These are phyloP conservation scores for Cladosporium sp. DNA, from an alignment of 2,329 filamentous ascomycete genomes.

Conservation along the genomic window DNA sequence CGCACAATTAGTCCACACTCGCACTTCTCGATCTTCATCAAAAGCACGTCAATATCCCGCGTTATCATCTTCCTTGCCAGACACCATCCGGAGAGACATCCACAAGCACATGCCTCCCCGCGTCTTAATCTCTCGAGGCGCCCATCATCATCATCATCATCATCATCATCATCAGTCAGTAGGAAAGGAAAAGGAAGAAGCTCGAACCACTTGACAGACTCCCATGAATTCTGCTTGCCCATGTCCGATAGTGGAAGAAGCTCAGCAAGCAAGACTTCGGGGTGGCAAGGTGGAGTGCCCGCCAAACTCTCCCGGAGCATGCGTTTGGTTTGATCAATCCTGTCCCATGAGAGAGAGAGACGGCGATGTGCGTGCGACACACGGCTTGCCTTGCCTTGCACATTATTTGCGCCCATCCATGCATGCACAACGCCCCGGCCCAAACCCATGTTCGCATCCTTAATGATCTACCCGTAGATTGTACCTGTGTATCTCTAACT, in stretches of 20 bases:
- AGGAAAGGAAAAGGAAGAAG: neutral
- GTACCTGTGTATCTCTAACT: constrained; percentile 1
- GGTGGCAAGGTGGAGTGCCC: constrained; percentile 15
- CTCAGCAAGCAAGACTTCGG: constrained; percentile 7
- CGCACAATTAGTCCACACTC: neutral
- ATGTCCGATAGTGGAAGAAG: neutral
- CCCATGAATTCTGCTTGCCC: neutral
- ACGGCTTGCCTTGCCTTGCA: neutral
- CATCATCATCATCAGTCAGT: constrained; percentile 1
- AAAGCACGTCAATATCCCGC: constrained; percentile 14
- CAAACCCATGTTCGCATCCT: constrained; percentile 10
- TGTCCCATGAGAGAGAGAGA: neutral
- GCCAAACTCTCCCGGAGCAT: constrained; percentile 14
- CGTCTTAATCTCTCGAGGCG: constrained; percentile 10
- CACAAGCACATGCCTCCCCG: constrained; percentile 7
- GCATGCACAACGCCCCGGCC: neutral
- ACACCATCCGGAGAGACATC: constrained; percentile 8
- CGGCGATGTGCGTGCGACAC: neutral
- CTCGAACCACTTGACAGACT: neutral
- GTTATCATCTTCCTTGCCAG: constrained; percentile 10
- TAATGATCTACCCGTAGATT: constrained; percentile 12
- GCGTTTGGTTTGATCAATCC: neutral
- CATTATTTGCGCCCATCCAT: neutral
- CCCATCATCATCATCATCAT: constrained; percentile 8
- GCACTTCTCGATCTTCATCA: neutral